Evolutionary conservation across 2,329 filamentous ascomycete genomes (phyloP).

Genomic region (Pseudodiploospora longispora): DNA sequence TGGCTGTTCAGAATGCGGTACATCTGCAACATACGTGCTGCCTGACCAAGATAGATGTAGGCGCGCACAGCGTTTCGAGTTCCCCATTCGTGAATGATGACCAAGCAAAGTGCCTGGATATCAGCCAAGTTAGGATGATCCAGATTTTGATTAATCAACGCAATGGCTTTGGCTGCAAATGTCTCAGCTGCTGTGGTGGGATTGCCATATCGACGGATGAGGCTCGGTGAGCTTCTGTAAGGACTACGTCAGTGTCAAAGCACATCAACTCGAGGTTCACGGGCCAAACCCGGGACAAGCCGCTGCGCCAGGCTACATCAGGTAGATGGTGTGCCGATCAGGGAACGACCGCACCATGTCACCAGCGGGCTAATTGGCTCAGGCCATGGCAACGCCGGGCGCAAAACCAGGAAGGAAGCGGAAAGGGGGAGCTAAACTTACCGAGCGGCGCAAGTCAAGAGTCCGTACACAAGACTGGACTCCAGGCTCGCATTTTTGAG

Average conservation of each 20-base stretch:
- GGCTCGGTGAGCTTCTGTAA: conserved; percentile 43
- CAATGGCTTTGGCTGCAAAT: conserved; percentile 50
- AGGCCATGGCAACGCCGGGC: too few species aligned
- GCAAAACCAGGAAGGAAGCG: conserved; percentile 14
- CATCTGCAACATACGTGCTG: conserved; percentile 58
- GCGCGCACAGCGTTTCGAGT: conserved; percentile 53
- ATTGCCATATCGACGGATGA: conserved; percentile 52
- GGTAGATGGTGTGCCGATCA: background rate
- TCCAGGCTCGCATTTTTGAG: conserved; percentile 50
- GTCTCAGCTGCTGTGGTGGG: conserved; percentile 49
- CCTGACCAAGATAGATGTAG: conserved; percentile 55
- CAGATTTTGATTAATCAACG: conserved; percentile 48
- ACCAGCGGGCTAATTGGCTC: background rate
- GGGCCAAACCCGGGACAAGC: background rate
- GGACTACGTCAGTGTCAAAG: conserved; percentile 9
- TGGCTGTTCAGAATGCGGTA: conserved; percentile 51
- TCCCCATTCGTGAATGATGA: conserved; percentile 57
- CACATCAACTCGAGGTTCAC: background rate
- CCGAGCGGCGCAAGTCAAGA: conserved; percentile 50
- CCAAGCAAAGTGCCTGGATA: conserved; percentile 52
- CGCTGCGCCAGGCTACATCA: background rate
- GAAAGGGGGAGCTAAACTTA: conserved; percentile 28
- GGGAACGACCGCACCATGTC: background rate
- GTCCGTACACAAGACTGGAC: conserved; percentile 48
- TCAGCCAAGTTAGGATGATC: conserved; percentile 53